Evolutionary conservation across 768 basidiomycete species (phyloP).

Genomic region (Mrakia gelida): DNA sequence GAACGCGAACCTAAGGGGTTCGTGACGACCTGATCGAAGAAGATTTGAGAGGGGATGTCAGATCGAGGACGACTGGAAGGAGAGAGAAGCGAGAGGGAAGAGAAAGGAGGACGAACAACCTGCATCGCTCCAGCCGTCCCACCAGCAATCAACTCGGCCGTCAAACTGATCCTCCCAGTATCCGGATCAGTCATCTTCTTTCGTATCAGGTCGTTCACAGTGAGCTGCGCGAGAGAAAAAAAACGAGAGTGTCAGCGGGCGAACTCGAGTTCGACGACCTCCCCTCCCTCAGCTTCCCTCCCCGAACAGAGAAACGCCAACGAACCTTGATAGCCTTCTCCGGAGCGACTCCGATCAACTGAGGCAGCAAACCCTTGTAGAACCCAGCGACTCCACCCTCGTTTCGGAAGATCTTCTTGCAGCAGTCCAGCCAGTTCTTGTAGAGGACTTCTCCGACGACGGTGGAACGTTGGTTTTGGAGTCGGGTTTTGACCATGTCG

Average conservation of each 20-base stretch:
- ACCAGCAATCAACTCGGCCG: conserved; percentile 89
- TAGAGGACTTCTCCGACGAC: conserved; percentile 93
- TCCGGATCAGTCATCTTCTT: conserved; percentile 82
- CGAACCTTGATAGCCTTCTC: conserved; percentile 64
- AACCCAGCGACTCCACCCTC: conserved; percentile 81
- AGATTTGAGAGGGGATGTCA: conserved; percentile 27
- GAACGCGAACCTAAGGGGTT: conserved; percentile 62
- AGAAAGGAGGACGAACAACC: conserved; percentile 58
- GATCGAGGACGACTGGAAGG: background rate
- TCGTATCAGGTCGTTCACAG: conserved; percentile 89
- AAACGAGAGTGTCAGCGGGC: background rate
- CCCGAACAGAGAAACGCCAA: background rate
- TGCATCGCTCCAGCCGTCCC: conserved; percentile 93
- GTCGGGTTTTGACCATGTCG: conserved; percentile 51
- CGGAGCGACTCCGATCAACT: conserved; percentile 88
- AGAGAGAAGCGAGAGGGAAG: background rate
- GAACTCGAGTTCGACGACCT: background rate
- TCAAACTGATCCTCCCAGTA: conserved; percentile 85
- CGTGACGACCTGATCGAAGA: conserved; percentile 70
- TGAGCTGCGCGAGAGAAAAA: conserved; percentile 55
- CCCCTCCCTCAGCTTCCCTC: background rate
- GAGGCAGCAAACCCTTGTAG: conserved; percentile 92
- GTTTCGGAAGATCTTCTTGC: conserved; percentile 85
- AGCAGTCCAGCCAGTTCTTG: conserved; percentile 93
- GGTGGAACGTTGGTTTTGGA: conserved; percentile 96